Conservation (phyloP, 768 basidiomycete genomes). For the Guyanaporus albipodus region DNA sequence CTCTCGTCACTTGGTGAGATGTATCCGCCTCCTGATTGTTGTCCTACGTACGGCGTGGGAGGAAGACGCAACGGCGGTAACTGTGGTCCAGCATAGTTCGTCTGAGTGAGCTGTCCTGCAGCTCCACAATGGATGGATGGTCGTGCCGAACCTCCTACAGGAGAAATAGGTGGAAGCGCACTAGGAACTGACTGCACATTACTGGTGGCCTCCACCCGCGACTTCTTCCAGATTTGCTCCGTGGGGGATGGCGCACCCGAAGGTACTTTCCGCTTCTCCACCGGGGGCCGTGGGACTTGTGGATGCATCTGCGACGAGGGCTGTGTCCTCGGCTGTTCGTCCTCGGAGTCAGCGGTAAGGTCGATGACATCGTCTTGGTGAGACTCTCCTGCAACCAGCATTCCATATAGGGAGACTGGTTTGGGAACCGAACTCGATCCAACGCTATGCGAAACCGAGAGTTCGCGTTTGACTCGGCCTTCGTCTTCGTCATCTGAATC, state of each 20-base stretch:
- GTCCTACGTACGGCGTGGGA: conserved; percentile 18
- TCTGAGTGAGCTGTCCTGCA: conserved; percentile 13
- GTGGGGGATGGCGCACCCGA: conserved; percentile 50
- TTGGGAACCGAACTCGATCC: conserved; percentile 35
- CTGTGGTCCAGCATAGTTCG: conserved; percentile 21
- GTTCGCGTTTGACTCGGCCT: conserved; percentile 67
- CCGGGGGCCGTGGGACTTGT: conserved; percentile 27
- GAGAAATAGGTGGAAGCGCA: conserved; percentile 26
- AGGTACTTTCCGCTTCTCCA: conserved; percentile 58
- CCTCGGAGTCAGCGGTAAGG: conserved; percentile 76
- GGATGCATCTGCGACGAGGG: conserved; percentile 28
- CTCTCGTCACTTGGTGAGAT: conserved; percentile 23
- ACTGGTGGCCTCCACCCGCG: conserved; percentile 32
- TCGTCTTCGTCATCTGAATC: conserved; percentile 79
- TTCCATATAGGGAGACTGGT: conserved; percentile 17
- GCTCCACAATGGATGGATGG: conserved; percentile 12
- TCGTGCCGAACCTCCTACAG: conserved; percentile 12
- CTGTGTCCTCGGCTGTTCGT: conserved; percentile 48
- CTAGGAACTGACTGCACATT: conserved; percentile 9
- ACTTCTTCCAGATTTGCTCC: conserved; percentile 75
- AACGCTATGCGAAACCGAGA: conserved; percentile 63
- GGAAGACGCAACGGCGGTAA: conserved; percentile 29
- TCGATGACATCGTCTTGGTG: conserved; percentile 66
- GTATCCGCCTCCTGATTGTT: conserved; percentile 18
- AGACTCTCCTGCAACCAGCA: conserved; percentile 25